Evolutionary conservation across 768 basidiomycete genomes (phyloP), one percentile per base, ranked within the genome.

Genomic region (Leccinum uliginosum): DNA sequence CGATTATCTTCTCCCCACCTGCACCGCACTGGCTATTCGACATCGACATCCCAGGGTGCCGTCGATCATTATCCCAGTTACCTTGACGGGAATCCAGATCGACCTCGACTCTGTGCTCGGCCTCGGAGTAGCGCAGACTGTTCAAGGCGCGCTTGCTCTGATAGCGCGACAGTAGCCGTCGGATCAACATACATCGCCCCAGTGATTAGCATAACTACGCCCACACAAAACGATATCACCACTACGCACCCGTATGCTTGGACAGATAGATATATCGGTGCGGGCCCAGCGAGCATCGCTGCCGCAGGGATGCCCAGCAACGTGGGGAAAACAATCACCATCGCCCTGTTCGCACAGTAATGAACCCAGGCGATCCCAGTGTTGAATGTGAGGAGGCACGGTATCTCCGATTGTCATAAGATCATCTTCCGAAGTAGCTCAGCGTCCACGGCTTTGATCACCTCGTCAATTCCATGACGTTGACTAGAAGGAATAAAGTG

Each of bases 321-420:
- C 6, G 46, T 21, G 2, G 53, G 50, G 2, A 54, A 40, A 12
- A 62, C 38, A 3, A 15, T 50, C n/a, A 52, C 27, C 17, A 59
- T 21, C 1, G 45, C 30, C 9, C 30, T 54, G 23, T n/a, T 50
- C 32, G 24, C 53, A 29, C 14, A 63, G 23, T 1, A 56, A 17
- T 6, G 30, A 30, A 3, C 24, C 52, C 23, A 63, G 54, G 19
- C 55, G 55, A 17, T 60, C 34, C 62, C 58, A 56, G 14, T 60
- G 56, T 15, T 34, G 14, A 34, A 34, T 34, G 14, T 34, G 34
- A 15, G 34, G 34, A 15, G 34, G 34, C 34, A 34, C 5, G 14
- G 34, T 15, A 15, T 34, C 34, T 6, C 34, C 34, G 15, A 9
- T 34, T 15, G 34, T 34, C 34, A 34, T 34, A 6, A 34, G 34